phyloP scores from a whole-genome alignment of 306 rosid species.

The Arachis hypogaea region DNA sequence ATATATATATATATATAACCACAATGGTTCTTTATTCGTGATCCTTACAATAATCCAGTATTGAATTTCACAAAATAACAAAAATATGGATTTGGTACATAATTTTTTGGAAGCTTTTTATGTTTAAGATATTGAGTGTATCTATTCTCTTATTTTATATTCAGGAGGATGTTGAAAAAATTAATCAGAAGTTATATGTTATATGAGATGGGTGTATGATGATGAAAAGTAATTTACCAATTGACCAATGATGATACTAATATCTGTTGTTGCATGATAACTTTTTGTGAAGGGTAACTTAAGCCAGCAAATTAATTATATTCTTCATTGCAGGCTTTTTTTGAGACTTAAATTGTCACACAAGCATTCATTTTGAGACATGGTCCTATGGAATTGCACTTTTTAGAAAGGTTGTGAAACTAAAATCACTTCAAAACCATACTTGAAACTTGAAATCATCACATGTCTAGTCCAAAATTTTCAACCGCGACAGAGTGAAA shows the following conservation, averaged over 20 bases:
- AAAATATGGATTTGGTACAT: no score
- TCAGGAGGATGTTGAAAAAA: no score
- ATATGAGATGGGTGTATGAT: no score
- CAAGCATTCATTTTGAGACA: constrained; percentile 37
- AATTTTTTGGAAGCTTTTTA: no score
- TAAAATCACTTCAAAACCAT: constrained; percentile 1
- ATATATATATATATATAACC: no score
- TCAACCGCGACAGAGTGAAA: constrained; percentile 36
- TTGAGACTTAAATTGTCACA: constrained; percentile 17
- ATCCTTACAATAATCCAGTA: no score
- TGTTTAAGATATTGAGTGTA: no score
- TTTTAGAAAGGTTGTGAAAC: constrained; percentile 4
- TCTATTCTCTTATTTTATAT: no score
- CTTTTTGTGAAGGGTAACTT: constrained; percentile 20
- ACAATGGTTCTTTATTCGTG: no score
- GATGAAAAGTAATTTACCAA: neutral
- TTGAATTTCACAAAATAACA: no score
- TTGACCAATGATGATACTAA: neutral
- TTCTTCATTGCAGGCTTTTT: constrained; percentile 7
- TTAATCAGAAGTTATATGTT: no score
- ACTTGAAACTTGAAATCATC: constrained; percentile 34
- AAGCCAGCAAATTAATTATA: constrained; percentile 14
- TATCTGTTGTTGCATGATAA: constrained; percentile 9
- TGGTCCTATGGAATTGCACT: neutral
- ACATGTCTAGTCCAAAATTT: constrained; percentile 34